Evolutionary conservation across 495 filamentous ascomycete genomes (phyloP).

Genomic region (Aspergillus steynii): DNA sequence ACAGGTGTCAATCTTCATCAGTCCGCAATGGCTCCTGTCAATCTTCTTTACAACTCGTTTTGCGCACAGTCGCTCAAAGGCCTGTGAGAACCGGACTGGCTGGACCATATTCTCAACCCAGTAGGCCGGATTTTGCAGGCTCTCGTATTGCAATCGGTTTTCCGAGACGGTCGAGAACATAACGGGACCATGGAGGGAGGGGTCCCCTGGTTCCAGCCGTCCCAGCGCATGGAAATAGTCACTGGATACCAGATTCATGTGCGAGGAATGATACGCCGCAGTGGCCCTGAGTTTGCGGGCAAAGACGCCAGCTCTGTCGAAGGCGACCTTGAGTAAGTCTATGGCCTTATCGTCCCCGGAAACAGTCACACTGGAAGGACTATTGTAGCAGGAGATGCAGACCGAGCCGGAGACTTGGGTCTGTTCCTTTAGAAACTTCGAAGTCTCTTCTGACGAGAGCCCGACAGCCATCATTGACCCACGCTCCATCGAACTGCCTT

Average conservation of each 20-base stretch:
- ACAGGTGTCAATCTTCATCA: constrained; percentile 20
- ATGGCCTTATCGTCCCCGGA: constrained; percentile 43
- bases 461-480: constrained; percentile 12
- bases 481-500: not conserved
- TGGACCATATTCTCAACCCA: constrained; percentile 27
- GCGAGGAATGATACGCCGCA: constrained; percentile 33
- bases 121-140: constrained; percentile 11
- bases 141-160: not conserved
- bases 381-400: constrained; percentile 46
- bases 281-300: constrained; percentile 16
- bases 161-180: not conserved
- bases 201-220: not conserved
- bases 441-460: not conserved
- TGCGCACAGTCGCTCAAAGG: not conserved
- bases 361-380: constrained; percentile 38
- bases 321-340: constrained; percentile 18
- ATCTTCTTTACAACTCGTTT: not conserved
- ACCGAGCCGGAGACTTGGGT: constrained; percentile 41
- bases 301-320: constrained; percentile 16
- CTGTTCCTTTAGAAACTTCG: constrained; percentile 1
- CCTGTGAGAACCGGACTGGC: constrained; percentile 19
- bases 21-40: not conserved
- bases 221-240: not conserved
- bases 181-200: no score
- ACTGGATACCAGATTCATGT: constrained; percentile 19